Evolutionary conservation across 2,329 filamentous ascomycete genomes (phyloP), one percentile per base, ranked within the genome.

Genomic region (Trichophyton rubrum): DNA sequence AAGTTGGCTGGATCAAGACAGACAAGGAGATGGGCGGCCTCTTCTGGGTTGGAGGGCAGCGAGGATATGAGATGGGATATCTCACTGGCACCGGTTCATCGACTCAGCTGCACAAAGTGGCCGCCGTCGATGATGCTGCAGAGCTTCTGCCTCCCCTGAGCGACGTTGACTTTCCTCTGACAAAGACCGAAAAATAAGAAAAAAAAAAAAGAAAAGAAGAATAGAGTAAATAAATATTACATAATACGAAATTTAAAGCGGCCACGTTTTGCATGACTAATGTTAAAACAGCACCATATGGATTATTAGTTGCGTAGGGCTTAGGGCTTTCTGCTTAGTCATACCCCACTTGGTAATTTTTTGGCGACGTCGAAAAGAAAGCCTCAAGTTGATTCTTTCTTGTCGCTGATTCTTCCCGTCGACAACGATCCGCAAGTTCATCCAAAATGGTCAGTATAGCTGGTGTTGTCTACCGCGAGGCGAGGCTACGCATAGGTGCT

Each of bases 381-480:
- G 40, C 65, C 68, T 30, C 64, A 65, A 20, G 40, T n/a, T 43
- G 15, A n/a, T 43, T 17, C 61, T 60, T 64, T 65, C 45, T 60
- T 61, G 66, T 62, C 69, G 66, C 67, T 69, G 63, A 63, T 61
- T 59, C 65, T 66, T 65, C 65, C 65, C 64, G 67, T 70, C 66
- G 67, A 73, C 71, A 68, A 69, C 70, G 68, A 67, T 68, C 67
- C 68, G 64, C 68, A 70, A 69, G 58, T 60, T 62, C 68, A 68
- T 68, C 66, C 69, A 73, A 71, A 69, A 74, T 74, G 72, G 72
- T 73, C 65, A 67, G 72, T 68, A 53, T 22, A 38, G 35, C 20
- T 27, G 35, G 6, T n/a, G 9, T 22, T 8, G 20, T 57, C 13
- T 27, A 33, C 15, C 40, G 22, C n/a, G 7, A 27, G 45, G 35